Percentiles rank a stretch among this genome's conserved stretches.
phyloP scores from a whole-genome alignment of 331 rosid species.

The Phaseolus coccineus region DNA sequence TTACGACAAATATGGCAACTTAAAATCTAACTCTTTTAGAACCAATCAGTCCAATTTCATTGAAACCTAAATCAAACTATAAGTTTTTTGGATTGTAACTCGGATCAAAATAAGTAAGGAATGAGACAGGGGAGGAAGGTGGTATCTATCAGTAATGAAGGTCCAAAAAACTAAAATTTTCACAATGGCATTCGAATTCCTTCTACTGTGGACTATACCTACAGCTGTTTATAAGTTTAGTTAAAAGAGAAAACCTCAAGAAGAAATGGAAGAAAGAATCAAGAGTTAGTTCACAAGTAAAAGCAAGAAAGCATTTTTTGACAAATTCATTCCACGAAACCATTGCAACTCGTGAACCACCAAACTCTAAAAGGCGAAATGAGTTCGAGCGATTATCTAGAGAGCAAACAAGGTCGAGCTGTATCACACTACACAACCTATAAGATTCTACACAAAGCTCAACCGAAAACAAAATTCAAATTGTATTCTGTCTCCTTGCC shows the following conservation, averaged over 20 bases:
- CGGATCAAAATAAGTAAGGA: conserved; percentile 21
- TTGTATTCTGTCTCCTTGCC: conserved; percentile 22
- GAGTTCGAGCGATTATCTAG: conserved; percentile 28
- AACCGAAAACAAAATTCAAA: conserved; percentile 45
- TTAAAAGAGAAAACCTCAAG: conserved; percentile 20
- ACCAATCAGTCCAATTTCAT: conserved; percentile 21
- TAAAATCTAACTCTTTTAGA: not conserved
- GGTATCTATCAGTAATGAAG: not conserved
- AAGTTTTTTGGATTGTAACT: not conserved
- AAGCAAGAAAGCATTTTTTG: conserved; percentile 27
- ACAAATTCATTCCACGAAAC: conserved; percentile 19
- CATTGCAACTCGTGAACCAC: conserved; percentile 33
- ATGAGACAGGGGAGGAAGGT: conserved; percentile 14
- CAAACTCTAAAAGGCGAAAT: conserved; percentile 5
- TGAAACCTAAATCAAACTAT: conserved; percentile 28
- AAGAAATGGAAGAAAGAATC: conserved; percentile 37
- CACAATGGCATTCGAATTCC: conserved; percentile 13
- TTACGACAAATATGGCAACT: conserved; percentile 1
- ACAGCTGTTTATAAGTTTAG: conserved; percentile 19
- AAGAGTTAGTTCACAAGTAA: conserved; percentile 2
- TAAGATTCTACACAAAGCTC: conserved; percentile 27
- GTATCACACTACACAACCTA: conserved; percentile 30
- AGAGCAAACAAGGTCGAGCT: conserved; percentile 33
- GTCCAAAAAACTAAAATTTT: conserved; percentile 7
- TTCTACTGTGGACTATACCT: conserved; percentile 22